phyloP scores from a whole-genome alignment of 164 flowering plant species.

The Macadamia tetraphylla region DNA sequence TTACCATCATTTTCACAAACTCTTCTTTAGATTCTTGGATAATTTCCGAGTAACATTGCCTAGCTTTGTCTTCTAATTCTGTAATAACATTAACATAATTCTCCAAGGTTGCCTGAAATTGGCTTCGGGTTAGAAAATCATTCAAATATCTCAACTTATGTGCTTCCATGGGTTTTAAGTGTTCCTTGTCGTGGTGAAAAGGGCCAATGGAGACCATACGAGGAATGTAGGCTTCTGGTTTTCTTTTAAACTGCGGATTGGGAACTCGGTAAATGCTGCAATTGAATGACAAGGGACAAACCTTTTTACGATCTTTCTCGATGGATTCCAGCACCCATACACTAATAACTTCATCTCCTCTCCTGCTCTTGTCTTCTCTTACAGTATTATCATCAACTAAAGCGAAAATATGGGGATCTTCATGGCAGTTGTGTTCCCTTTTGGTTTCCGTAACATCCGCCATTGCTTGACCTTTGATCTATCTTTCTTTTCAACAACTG shows the following conservation, averaged over 20 bases:
- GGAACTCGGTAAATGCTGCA: conserved; percentile 36
- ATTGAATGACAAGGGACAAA: neutral
- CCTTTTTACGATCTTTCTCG: no score
- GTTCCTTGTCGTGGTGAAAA: conserved; percentile 35
- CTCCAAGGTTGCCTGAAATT: conserved; percentile 14
- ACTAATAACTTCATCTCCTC: no score
- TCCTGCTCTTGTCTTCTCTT: no score
- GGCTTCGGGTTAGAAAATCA: conserved; percentile 15
- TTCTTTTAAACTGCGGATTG: conserved; percentile 27
- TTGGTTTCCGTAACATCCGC: no score
- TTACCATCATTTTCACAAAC: conserved; percentile 54
- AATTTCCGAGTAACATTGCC: conserved; percentile 42
- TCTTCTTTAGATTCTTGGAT: conserved; percentile 28
- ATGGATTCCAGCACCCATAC: no score
- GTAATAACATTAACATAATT: conserved; percentile 18
- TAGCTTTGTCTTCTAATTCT: conserved; percentile 33
- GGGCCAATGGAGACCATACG: conserved; percentile 53
- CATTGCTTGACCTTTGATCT: no score
- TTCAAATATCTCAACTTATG: conserved; percentile 38
- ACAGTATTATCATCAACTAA: no score
- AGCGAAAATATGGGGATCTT: no score
- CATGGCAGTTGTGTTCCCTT: no score
- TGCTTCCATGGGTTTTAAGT: conserved; percentile 36
- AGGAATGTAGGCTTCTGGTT: conserved; percentile 39
- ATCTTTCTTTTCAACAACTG: no score